phyloP scores from a whole-genome alignment of 371 early-diverging fungal species.

The Apophysomyces trapeziformis region DNA sequence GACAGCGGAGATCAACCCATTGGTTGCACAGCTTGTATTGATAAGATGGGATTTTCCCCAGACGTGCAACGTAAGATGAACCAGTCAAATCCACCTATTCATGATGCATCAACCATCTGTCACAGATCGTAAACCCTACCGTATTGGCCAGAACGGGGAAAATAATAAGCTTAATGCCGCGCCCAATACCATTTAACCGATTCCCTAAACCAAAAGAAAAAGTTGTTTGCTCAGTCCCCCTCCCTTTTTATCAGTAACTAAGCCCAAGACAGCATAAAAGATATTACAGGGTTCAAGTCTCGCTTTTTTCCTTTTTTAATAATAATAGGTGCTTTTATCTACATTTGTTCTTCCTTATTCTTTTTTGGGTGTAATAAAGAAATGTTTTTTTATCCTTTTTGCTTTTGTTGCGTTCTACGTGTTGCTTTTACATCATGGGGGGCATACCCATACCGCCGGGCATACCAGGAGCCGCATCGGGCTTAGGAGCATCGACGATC shows the following conservation, averaged over 20 bases:
- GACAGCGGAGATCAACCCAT: not conserved
- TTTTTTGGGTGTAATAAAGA: slow-evolving; percentile 9
- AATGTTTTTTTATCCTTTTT: not conserved
- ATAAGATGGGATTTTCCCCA: not conserved
- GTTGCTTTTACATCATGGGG: slow-evolving; percentile 42
- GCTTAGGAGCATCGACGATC: slow-evolving; percentile 93
- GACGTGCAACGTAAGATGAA: not conserved
- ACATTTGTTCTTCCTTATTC: not conserved
- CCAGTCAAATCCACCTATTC: not conserved
- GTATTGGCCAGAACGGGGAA: too few species aligned
- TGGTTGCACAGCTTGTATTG: not conserved
- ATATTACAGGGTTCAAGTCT: too few species aligned
- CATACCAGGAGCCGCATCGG: slow-evolving; percentile 15
- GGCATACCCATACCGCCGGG: slow-evolving; percentile 35
- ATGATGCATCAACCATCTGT: not conserved
- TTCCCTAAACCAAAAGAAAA: too few species aligned
- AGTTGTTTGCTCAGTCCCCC: too few species aligned
- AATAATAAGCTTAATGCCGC: too few species aligned
- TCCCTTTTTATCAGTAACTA: too few species aligned
- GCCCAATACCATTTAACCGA: too few species aligned
- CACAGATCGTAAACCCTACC: too few species aligned
- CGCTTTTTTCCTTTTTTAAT: too few species aligned
- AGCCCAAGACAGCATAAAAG: too few species aligned
- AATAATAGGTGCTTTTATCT: not conserved
- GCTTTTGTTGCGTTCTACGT: not conserved